These are phyloP conservation scores for Rhizophora apiculata DNA, from an alignment of 345 rosid genomes.

Conservation along the genomic window DNA sequence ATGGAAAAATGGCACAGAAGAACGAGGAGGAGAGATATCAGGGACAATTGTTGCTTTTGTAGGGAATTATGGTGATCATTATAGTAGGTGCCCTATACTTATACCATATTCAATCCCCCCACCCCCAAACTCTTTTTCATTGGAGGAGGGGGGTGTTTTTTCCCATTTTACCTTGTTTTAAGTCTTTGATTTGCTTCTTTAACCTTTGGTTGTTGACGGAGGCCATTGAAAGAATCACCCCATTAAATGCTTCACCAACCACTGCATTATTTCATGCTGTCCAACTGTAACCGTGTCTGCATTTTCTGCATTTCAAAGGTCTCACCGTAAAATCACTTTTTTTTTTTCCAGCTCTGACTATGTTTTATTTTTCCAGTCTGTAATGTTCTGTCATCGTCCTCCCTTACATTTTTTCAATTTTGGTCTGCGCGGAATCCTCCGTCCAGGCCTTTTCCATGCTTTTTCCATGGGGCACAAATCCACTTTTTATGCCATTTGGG, in stretches of 20 bases:
- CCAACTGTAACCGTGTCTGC: constrained; percentile 36
- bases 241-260: constrained; percentile 50
- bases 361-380: too few species aligned
- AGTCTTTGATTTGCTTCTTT: not conserved
- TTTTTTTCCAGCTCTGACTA: not conserved
- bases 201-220: not conserved
- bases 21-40: constrained; percentile 8
- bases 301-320: constrained; percentile 18
- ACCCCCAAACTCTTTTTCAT: not conserved
- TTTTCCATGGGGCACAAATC: not conserved
- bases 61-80: constrained; percentile 36
- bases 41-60: constrained; percentile 16
- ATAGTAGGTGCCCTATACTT: constrained; percentile 39
- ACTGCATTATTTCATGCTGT: constrained; percentile 26
- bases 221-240: constrained; percentile 7
- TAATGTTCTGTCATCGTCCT: too few species aligned
- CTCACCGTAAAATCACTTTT: constrained; percentile 3
- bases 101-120: constrained; percentile 10
- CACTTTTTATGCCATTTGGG: not conserved
- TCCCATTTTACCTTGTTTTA: constrained; percentile 3
- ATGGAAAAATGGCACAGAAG: not conserved
- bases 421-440: too few species aligned
- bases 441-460: not conserved
- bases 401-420: too few species aligned
- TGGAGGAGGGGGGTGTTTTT: not conserved